Evolutionary conservation across 257 asterid genomes (phyloP).

Genomic region (Ligustrum vulgare): DNA sequence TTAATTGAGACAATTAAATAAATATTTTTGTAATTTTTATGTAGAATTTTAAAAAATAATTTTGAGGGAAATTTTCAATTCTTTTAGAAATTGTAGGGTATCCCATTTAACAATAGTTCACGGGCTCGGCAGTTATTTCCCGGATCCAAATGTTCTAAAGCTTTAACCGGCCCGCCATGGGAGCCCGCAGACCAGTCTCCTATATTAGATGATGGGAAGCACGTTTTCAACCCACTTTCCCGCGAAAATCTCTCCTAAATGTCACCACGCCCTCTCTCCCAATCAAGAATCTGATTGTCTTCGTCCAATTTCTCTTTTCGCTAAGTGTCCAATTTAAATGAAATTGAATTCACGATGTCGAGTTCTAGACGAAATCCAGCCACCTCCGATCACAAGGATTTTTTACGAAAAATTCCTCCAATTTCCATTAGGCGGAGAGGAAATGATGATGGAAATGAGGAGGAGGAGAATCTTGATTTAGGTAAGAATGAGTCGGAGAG

Average conservation of each 20-base stretch:
- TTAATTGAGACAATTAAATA: too few relatives aligned
- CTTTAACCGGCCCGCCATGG: background rate
- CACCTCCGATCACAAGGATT: conserved; percentile 29
- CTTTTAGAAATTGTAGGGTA: too few relatives aligned
- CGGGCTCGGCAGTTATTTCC: too few relatives aligned
- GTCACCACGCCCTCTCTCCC: background rate
- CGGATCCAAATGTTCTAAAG: too few relatives aligned
- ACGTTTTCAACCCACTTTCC: conserved; percentile 53
- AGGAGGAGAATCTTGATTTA: conserved; percentile 27
- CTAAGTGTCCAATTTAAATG: background rate
- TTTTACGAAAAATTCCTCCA: conserved; percentile 55
- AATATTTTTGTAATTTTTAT: too few relatives aligned
- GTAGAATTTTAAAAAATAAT: too few relatives aligned
- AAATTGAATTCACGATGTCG: conserved; percentile 34
- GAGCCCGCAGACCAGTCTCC: background rate
- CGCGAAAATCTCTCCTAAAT: conserved; percentile 65
- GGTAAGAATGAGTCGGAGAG: conserved; percentile 18
- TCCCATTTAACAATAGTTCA: too few relatives aligned
- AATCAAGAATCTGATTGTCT: conserved; percentile 27
- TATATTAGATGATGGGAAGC: conserved; percentile 28
- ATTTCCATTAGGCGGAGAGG: conserved; percentile 46
- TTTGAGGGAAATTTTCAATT: too few relatives aligned
- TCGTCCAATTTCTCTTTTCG: conserved; percentile 18
- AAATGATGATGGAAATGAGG: conserved; percentile 4
- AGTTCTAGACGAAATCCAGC: conserved; percentile 26